Evolutionary conservation across 2,329 filamentous ascomycete genomes (phyloP), one percentile per base, ranked within the genome.

Genomic region (Diaporthe capsici): DNA sequence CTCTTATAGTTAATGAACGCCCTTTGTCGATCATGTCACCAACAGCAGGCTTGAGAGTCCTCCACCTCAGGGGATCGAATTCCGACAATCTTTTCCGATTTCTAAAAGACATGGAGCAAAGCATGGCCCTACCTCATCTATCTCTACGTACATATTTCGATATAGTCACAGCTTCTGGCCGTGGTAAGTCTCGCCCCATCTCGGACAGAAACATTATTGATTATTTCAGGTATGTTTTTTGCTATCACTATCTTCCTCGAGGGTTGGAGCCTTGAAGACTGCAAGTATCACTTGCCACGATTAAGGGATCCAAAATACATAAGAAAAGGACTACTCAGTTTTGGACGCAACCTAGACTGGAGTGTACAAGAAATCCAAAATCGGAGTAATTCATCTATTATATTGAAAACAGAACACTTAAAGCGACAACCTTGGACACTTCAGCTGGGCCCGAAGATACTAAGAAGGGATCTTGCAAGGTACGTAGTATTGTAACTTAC

Each of bases 191-290:
- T 17, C 22, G 20, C 25, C 22, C 42, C 25, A 34, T 17, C 37
- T n/a, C 7, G 12, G 6, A n/a, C 20, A 20, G 22, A 42, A 25
- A 44, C 6, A 13, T 25, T 42, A 44, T 17, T 63, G 12, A 63
- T 44, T 47, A 28, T 44, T 63, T 10, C 6, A 63, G 60, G 60
- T 44, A 42, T 42, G 37, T 63, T 63, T 63, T 63, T 63, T 28
- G 39, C 37, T 25, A 63, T 63, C 34, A n/a, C 60, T 28, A 63
- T 63, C 6, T 63, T 63, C 34, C 60, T 63, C 17, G 22, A 63
- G 39, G 60, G 60, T 37, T 63, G 37, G 37, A 42, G 2, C 37
- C n/a, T 42, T 20, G 22, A 63, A 13, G 34, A 63, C 12, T 63
- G 37, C 20, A 39, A 44, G 12, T 63, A 63, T 42, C 25, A 63